Evolutionary conservation across 495 filamentous ascomycete species (phyloP), one percentile per base, ranked within the genome.

Genomic region (Xylaria flabelliformis): DNA sequence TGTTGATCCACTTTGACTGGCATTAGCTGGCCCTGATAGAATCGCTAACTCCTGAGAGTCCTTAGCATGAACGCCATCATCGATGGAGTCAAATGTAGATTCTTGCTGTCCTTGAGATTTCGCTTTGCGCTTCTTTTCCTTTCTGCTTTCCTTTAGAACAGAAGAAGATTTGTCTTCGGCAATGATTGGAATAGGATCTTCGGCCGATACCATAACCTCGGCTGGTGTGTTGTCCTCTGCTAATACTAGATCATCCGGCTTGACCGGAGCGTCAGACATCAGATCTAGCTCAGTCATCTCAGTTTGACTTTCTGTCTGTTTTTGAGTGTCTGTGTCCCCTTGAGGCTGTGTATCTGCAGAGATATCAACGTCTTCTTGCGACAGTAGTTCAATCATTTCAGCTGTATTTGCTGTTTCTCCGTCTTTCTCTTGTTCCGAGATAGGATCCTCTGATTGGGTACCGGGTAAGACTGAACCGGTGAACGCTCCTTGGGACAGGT

Each of bases 71-170:
- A 39, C 42, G 9, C 7, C 29, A 15, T 62, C 10, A 15, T 41
- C 29, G 8, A 15, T 17, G 32, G 67, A 56, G 42, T 73, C 64
- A 62, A 71, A 70, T 69, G 59, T 34, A 24, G 71, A 64, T 48
- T 74, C 69, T 41, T 74, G 69, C 15, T 32, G 12, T 24, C 75
- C 73, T 34, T 69, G 66, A n/a, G 65, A 65, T 42, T 78, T 78
- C 41, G 65, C 70, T 72, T 80, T 79, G 63, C 75, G 76, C 61
- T 74, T 73, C 67, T 76, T 80, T 53, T 68, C 74, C 63, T 77
- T 82, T 73, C 80, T 83, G 70, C 71, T 67, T 56, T 80, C 76
- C 70, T 78, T 74, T 36, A 41, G 50, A 46, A 32, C 19, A 8
- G 48, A 46, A 68, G 55, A 67, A 66, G 48, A n/a, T 41, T 69